Evolutionary conservation across 2,329 filamentous ascomycete species (phyloP).

Genomic region (Bipolaris oryzae): DNA sequence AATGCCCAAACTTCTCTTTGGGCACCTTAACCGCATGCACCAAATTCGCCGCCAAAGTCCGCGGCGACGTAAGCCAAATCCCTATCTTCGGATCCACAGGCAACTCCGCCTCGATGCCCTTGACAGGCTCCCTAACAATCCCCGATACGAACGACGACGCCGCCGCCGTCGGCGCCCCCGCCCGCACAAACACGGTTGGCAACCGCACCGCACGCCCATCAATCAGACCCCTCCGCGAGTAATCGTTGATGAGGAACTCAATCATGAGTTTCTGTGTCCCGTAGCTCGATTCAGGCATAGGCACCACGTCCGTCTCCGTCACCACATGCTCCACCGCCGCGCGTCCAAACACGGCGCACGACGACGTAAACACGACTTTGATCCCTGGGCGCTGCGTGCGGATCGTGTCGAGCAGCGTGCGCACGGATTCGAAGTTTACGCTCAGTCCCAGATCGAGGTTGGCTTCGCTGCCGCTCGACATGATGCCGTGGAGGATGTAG

Average conservation of each 20-base stretch:
- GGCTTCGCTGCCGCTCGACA: conserved; percentile 68
- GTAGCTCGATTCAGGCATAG: conserved; percentile 67
- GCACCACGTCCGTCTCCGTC: conserved; percentile 54
- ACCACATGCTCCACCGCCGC: conserved; percentile 56
- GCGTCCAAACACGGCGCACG: conserved; percentile 67
- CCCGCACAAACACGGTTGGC: conserved; percentile 66
- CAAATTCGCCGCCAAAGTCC: conserved; percentile 61
- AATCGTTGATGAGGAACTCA: conserved; percentile 67
- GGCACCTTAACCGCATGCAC: conserved; percentile 59
- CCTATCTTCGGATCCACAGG: conserved; percentile 60
- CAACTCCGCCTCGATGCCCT: conserved; percentile 58
- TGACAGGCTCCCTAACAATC: conserved; percentile 68
- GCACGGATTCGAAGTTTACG: conserved; percentile 67
- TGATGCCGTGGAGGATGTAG: conserved; percentile 71
- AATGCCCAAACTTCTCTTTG: conserved; percentile 58
- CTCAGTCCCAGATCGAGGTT: conserved; percentile 64
- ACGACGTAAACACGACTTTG: conserved; percentile 66
- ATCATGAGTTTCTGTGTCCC: conserved; percentile 68
- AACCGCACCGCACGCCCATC: conserved; percentile 65
- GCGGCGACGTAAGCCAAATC: conserved; percentile 64
- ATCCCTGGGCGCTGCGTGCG: conserved; percentile 58
- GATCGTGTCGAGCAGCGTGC: conserved; percentile 61
- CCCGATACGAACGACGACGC: conserved; percentile 69
- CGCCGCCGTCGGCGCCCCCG: conserved; percentile 64
- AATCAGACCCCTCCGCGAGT: conserved; percentile 64